Percentiles rank a stretch among this genome's conserved stretches.
Evolutionary conservation across 805 yeast genomes (phyloP).

Genomic region (Metschnikowia hibisci): DNA sequence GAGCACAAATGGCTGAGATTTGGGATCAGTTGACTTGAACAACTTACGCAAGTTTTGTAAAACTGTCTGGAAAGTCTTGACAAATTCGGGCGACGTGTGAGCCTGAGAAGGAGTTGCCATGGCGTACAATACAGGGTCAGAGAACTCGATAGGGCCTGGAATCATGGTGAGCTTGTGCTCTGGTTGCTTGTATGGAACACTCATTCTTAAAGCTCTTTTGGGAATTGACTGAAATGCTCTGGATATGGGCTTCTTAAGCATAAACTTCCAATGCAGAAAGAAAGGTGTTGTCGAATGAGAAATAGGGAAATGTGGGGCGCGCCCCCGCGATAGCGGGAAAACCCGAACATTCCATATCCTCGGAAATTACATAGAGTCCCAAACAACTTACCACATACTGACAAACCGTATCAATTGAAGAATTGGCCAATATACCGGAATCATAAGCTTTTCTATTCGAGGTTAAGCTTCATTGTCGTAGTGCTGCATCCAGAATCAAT

Average conservation of each 20-base stretch:
- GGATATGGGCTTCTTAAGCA: neutral
- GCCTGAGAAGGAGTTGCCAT: slow-evolving; percentile 81
- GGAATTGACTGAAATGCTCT: neutral
- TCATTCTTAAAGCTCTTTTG: slow-evolving; percentile 19
- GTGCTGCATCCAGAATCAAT: no score
- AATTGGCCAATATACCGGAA: no score
- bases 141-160: slow-evolving; percentile 86
- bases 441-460: no score
- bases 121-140: slow-evolving; percentile 73
- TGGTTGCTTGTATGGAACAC: slow-evolving; percentile 38
- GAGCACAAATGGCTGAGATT: slow-evolving; percentile 76
- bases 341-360: no score
- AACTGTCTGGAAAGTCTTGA: slow-evolving; percentile 64
- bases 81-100: slow-evolving; percentile 87
- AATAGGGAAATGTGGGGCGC: slow-evolving; percentile 1
- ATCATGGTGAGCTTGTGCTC: slow-evolving; percentile 53
- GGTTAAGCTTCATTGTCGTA: no score
- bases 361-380: slow-evolving; percentile 1
- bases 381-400: no score
- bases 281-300: slow-evolving; percentile 2
- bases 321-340: neutral
- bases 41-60: slow-evolving; percentile 66
- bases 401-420: no score
- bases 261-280: neutral
- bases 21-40: slow-evolving; percentile 62